These are phyloP conservation scores for Alternaria longipes DNA, from an alignment of 2,329 filamentous ascomycete genomes.

Conservation along the genomic window DNA sequence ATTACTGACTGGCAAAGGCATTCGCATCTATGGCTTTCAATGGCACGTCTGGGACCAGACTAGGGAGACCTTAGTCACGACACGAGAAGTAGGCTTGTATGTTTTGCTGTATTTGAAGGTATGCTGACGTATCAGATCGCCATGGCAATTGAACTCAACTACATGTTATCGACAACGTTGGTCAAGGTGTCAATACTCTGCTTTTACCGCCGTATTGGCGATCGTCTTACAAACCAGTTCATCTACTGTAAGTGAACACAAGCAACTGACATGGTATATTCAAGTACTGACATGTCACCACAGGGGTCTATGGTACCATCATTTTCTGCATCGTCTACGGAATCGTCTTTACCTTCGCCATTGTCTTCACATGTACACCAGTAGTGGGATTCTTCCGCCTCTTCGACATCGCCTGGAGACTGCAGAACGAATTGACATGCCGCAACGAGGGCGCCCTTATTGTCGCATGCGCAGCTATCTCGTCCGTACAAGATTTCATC, in stretches of 20 bases:
- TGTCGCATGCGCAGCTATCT: slow-evolving; percentile 51
- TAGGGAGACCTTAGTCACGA: slow-evolving; percentile 23
- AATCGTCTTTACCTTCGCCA: slow-evolving; percentile 48
- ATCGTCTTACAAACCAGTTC: slow-evolving; percentile 48
- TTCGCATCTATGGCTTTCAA: slow-evolving; percentile 42
- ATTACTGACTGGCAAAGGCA: slow-evolving; percentile 33
- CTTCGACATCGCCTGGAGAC: slow-evolving; percentile 46
- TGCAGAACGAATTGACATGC: slow-evolving; percentile 46
- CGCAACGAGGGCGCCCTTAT: slow-evolving; percentile 52
- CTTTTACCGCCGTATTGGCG: slow-evolving; percentile 56
- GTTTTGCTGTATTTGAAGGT: background rate
- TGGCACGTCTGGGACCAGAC: slow-evolving; percentile 49
- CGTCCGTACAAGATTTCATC: slow-evolving; percentile 53
- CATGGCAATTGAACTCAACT: slow-evolving; percentile 21
- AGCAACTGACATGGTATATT: background rate
- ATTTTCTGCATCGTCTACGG: slow-evolving; percentile 51
- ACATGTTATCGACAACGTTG: slow-evolving; percentile 30
- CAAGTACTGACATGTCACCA: background rate
- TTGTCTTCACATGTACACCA: slow-evolving; percentile 52
- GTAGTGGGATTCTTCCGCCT: slow-evolving; percentile 54
- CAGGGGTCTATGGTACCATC: slow-evolving; percentile 48
- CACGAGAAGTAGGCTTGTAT: slow-evolving; percentile 32
- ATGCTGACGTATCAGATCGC: slow-evolving; percentile 34
- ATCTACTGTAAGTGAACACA: slow-evolving; percentile 36
- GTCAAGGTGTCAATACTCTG: slow-evolving; percentile 44